Base-by-base conservation (phyloP, 768 basidiomycete species). In the Leccinum barrowsii region DNA sequence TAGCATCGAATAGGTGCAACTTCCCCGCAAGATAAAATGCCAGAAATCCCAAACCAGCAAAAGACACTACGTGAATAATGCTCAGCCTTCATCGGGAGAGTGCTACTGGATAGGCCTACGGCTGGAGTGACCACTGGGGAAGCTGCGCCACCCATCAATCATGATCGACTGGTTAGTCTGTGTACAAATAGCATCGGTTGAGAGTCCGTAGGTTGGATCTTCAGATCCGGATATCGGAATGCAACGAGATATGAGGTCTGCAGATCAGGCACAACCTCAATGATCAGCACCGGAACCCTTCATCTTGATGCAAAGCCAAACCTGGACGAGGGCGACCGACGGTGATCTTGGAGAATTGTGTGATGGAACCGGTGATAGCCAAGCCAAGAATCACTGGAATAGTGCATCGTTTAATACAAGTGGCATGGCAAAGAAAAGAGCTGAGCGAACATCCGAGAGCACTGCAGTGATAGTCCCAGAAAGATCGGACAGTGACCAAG, bases 281-380 rank as follows among this genome's bases (percentile, higher is more conserved):
- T 50, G 17, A 19, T 51, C 7, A 34, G 37, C 21, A 26, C 21
- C 15, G 4, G 34, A 10, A 15, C 30, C 15, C 26, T 34, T 4
- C 7, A 42, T 10, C n/a, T 4, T 5, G 2, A 47, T 8, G 5
- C 17, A 1, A 35, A 63, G 17, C 67, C 58, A 60, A 49, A 86
- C 91, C 92, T 60, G 94, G 94, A 15, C 94, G 84, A 10, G 94
- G 94, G 13, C 94, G 84, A 22, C 94, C 94, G 47, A 95, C 94
- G 1, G 87, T 88, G 44, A 92, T 75, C 73, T 98, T 98, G 54
- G 83, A 79, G 58, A 94, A 78, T 68, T 96, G 90, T 1, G 96
- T 97, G 54, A 95, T 75, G 21, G 86, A 72, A 12, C 92, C 94
- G 5, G 94, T 86, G 37, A 94, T 75, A 10, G 85, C 77, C 52